A percentile compares a stretch with the other conserved stretches of the same genome.
phyloP scores from a whole-genome alignment of 768 basidiomycete genomes.

The Daedalea quercina region DNA sequence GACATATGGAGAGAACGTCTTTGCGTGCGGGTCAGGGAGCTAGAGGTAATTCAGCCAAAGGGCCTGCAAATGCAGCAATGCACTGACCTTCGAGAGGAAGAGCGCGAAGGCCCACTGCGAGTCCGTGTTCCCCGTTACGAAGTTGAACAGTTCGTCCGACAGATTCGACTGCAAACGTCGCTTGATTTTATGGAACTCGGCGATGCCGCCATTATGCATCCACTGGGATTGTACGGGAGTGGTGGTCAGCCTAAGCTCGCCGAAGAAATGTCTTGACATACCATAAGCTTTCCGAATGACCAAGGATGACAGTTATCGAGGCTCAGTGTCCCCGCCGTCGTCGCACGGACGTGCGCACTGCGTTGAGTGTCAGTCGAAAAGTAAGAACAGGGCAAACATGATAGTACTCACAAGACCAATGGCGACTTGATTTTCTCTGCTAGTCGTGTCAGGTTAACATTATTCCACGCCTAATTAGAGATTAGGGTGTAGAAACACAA shows the following conservation, averaged over 20 bases:
- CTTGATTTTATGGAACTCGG: conserved; percentile 77
- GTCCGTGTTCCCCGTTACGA: conserved; percentile 93
- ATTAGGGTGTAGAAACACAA: not conserved
- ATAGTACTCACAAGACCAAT: conserved; percentile 73
- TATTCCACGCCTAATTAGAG: conserved; percentile 82
- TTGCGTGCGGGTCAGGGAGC: conserved; percentile 77
- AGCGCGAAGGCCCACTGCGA: conserved; percentile 97
- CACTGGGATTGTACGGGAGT: conserved; percentile 50
- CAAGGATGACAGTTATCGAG: conserved; percentile 96
- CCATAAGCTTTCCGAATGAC: conserved; percentile 88
- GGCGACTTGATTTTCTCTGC: conserved; percentile 98
- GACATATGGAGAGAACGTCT: conserved; percentile 60
- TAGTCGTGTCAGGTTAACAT: conserved; percentile 84
- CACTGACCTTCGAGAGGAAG: conserved; percentile 73
- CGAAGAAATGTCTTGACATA: conserved; percentile 24
- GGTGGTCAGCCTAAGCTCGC: not conserved
- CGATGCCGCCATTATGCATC: conserved; percentile 97
- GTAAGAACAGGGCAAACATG: not conserved
- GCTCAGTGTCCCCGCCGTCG: conserved; percentile 87
- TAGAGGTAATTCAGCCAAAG: conserved; percentile 20
- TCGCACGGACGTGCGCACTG: conserved; percentile 89
- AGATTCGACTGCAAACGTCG: conserved; percentile 69
- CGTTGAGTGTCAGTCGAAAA: no score
- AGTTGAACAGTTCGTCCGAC: conserved; percentile 78
- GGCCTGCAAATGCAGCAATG: not conserved